phyloP scores from a whole-genome alignment of 1,284 basidiomycete species.

The Pyrrhoderma lamaoense region DNA sequence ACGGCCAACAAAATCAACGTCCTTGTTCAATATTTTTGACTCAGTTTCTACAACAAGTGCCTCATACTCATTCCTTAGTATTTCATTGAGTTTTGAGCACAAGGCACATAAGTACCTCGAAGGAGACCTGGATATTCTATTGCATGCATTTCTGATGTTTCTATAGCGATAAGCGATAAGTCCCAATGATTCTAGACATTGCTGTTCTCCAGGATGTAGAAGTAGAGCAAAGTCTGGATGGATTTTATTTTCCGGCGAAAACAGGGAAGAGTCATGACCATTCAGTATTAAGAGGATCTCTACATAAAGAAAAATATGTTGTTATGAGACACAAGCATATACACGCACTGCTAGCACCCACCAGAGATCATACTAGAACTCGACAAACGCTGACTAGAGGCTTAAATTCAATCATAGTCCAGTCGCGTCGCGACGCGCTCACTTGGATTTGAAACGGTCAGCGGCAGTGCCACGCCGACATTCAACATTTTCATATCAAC shows the following conservation, averaged over 20 bases:
- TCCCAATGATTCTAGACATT: slow-evolving; percentile 69
- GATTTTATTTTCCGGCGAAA: slow-evolving; percentile 50
- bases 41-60: slow-evolving; percentile 74
- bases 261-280: slow-evolving; percentile 78
- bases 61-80: slow-evolving; percentile 75
- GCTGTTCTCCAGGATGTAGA: slow-evolving; percentile 80
- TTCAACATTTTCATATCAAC: too few species aligned
- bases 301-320: too few species aligned
- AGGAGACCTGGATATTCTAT: slow-evolving; percentile 44
- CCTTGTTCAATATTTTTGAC: slow-evolving; percentile 64
- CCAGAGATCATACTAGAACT: too few species aligned
- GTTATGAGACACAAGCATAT: too few species aligned
- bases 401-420: too few species aligned
- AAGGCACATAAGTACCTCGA: slow-evolving; percentile 75
- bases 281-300: slow-evolving; percentile 78
- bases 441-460: neutral
- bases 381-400: too few species aligned
- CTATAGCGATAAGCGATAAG: slow-evolving; percentile 66
- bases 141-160: slow-evolving; percentile 53
- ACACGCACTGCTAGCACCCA: too few species aligned
- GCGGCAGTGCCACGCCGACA: too few species aligned
- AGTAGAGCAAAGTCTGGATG: slow-evolving; percentile 62
- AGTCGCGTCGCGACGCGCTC: too few species aligned
- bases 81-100: slow-evolving; percentile 61
- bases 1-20: slow-evolving; percentile 61